These are phyloP conservation scores for Penicillium subrubescens DNA, from an alignment of 495 filamentous ascomycete species.

Conservation along the genomic window DNA sequence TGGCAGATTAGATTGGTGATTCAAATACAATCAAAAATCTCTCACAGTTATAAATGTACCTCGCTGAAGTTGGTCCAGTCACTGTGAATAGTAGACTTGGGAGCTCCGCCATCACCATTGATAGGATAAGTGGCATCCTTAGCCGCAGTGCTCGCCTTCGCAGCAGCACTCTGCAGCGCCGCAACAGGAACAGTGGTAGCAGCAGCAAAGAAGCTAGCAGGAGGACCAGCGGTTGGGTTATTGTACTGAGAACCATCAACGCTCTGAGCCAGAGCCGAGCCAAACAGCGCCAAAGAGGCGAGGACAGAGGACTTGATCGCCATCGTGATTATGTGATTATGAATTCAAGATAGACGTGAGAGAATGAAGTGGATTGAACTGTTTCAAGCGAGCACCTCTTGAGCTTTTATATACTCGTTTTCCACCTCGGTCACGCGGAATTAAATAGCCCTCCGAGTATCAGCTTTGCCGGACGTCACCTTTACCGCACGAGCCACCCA, in stretches of 20 bases:
- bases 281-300: slow-evolving; percentile 11
- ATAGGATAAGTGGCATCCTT: slow-evolving; percentile 31
- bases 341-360: background rate
- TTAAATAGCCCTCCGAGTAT: background rate
- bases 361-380: background rate
- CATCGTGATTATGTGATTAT: slow-evolving; percentile 1
- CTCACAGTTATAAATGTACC: slow-evolving; percentile 22
- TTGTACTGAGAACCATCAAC: slow-evolving; percentile 31
- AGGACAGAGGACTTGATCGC: slow-evolving; percentile 2
- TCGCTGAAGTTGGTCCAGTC: slow-evolving; percentile 34
- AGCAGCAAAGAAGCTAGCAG: slow-evolving; percentile 34
- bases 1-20: background rate
- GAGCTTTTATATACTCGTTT: background rate
- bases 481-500: background rate
- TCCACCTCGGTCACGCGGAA: background rate
- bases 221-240: slow-evolving; percentile 29
- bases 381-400: background rate
- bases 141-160: slow-evolving; percentile 26
- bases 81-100: slow-evolving; percentile 33
- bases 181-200: slow-evolving; percentile 27
- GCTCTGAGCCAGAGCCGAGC: slow-evolving; percentile 18
- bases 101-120: slow-evolving; percentile 16
- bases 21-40: no score
- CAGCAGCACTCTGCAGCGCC: slow-evolving; percentile 31
- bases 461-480: background rate